Conservation (phyloP, 352 stramenopile genomes). For the Globisporangium middletonii region DNA sequence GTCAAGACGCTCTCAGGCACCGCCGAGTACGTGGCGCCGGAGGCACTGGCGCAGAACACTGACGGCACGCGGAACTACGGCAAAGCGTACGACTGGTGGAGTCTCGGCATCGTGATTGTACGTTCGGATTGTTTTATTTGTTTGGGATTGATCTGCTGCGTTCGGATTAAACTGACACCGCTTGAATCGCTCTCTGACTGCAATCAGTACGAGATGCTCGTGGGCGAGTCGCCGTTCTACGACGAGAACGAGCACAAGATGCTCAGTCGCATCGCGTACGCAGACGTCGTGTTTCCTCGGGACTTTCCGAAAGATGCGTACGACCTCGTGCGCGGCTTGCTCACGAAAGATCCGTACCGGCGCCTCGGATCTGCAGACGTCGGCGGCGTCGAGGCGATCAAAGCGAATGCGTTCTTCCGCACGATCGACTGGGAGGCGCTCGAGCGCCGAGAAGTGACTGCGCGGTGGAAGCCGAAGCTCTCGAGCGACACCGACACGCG, state of each 20-base stretch:
- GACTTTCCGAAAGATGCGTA: constrained; percentile 73
- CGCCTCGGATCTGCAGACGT: constrained; percentile 60
- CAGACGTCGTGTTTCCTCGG: constrained; percentile 64
- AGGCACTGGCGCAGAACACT: constrained; percentile 74
- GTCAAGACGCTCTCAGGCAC: constrained; percentile 85
- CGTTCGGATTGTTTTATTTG: constrained; percentile 16
- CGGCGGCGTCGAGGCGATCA: constrained; percentile 68
- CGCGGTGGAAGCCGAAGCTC: constrained; percentile 80
- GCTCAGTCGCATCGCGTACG: constrained; percentile 78
- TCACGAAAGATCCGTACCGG: constrained; percentile 66
- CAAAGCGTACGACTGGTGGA: constrained; percentile 89
- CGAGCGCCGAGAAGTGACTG: constrained; percentile 60
- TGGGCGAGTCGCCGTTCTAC: constrained; percentile 84
- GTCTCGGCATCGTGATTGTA: constrained; percentile 82
- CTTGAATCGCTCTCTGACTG: background rate
- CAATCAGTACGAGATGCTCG: constrained; percentile 81
- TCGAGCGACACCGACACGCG: constrained; percentile 81
- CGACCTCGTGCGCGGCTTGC: constrained; percentile 66
- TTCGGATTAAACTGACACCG: no score
- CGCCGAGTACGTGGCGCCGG: constrained; percentile 82
- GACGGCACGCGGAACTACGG: constrained; percentile 82
- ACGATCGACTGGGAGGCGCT: constrained; percentile 76
- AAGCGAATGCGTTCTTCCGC: constrained; percentile 64
- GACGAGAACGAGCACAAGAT: constrained; percentile 88
- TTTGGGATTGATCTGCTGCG: background rate